Conservation (phyloP, 106 monocot species). For the Dioscorea zingiberensis region DNA sequence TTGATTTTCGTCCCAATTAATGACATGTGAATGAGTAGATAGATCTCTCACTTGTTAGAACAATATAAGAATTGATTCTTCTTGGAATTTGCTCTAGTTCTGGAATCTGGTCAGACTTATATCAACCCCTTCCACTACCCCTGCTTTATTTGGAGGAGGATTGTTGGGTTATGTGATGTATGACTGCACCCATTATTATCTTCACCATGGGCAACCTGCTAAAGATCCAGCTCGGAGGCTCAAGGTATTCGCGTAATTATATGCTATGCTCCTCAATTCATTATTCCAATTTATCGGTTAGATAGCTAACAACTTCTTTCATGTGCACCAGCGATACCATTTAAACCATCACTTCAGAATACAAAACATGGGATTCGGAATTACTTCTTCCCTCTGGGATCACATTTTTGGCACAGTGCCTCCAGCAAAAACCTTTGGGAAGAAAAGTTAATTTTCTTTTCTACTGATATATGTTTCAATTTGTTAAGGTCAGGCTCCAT, state of each 20-base stretch:
- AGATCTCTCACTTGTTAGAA: too few species aligned
- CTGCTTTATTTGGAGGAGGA: slow-evolving; percentile 65
- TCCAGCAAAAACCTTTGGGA: slow-evolving; percentile 23
- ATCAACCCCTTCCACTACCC: slow-evolving; percentile 39
- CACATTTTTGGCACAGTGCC: slow-evolving; percentile 66
- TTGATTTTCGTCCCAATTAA: too few species aligned
- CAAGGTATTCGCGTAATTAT: slow-evolving; percentile 33
- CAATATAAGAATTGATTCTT: not conserved
- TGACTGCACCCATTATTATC: slow-evolving; percentile 94
- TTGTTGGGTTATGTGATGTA: slow-evolving; percentile 89
- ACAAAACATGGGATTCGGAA: slow-evolving; percentile 71
- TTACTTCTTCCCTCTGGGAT: slow-evolving; percentile 85
- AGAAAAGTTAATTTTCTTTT: not conserved
- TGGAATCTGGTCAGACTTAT: slow-evolving; percentile 45
- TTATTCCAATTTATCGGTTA: not conserved
- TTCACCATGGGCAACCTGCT: slow-evolving; percentile 82
- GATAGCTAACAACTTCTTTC: not conserved
- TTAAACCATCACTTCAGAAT: slow-evolving; percentile 87
- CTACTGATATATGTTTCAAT: too few species aligned
- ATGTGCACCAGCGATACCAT: slow-evolving; percentile 62
- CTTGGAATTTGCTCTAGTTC: slow-evolving; percentile 26
- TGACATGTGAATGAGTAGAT: not conserved
- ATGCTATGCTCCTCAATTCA: too few species aligned
- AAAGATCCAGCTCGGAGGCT: slow-evolving; percentile 44
- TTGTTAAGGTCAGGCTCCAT: too few species aligned